phyloP scores from a whole-genome alignment of 2,329 filamentous ascomycete species.

The Exophiala sp. region DNA sequence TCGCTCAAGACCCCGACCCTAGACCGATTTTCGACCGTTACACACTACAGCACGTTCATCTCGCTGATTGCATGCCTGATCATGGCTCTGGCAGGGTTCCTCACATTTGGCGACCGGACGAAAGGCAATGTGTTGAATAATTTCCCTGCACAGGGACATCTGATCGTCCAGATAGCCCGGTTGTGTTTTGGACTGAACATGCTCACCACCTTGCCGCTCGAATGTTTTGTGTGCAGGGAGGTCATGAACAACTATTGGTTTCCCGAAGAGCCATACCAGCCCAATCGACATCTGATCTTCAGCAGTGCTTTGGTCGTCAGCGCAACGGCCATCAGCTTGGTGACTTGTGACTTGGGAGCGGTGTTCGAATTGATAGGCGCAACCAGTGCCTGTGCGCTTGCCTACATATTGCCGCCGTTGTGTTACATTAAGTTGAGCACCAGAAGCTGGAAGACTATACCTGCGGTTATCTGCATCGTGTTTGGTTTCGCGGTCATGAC shows the following conservation, averaged over 20 bases:
- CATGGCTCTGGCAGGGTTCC: conserved; percentile 84
- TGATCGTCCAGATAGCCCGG: conserved; percentile 90
- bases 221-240: conserved; percentile 96
- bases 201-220: conserved; percentile 92
- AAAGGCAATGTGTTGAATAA: conserved; percentile 97
- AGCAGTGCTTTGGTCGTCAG: conserved; percentile 76
- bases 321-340: conserved; percentile 71
- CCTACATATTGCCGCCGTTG: conserved; percentile 89
- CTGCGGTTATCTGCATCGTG: conserved; percentile 65
- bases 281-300: conserved; percentile 80
- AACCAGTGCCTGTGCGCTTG: conserved; percentile 87
- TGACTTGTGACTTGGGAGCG: conserved; percentile 89
- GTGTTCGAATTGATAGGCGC: conserved; percentile 96
- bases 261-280: conserved; percentile 70
- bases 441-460: conserved; percentile 62
- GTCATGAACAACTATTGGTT: conserved; percentile 89
- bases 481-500: conserved; percentile 80
- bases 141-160: conserved; percentile 76
- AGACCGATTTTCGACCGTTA: conserved; percentile 88
- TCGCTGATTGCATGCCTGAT: conserved; percentile 88
- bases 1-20: conserved; percentile 91
- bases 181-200: conserved; percentile 98
- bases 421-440: conserved; percentile 93
- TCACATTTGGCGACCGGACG: conserved; percentile 89
- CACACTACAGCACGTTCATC: conserved; percentile 85